phyloP scores from a whole-genome alignment of 257 asterid genomes.

The Gentiana straminea region DNA sequence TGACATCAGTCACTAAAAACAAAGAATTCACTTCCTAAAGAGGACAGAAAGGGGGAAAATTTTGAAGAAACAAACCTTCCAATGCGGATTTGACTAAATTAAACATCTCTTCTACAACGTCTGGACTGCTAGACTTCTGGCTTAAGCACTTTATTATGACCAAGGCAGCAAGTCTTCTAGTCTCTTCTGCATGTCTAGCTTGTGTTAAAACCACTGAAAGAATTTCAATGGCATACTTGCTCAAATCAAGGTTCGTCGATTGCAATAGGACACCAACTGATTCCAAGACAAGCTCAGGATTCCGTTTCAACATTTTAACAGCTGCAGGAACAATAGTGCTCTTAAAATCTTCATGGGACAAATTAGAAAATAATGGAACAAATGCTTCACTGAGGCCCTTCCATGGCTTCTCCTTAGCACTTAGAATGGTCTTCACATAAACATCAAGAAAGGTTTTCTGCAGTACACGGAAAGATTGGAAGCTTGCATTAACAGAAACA shows the following conservation, averaged over 20 bases:
- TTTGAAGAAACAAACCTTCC: slow-evolving; percentile 54
- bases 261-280: slow-evolving; percentile 69
- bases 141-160: slow-evolving; percentile 71
- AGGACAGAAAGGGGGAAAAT: background rate
- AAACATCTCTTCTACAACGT: slow-evolving; percentile 81
- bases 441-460: slow-evolving; percentile 77
- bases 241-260: slow-evolving; percentile 60
- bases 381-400: slow-evolving; percentile 75
- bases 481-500: slow-evolving; percentile 7
- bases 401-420: slow-evolving; percentile 80
- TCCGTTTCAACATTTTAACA: slow-evolving; percentile 94
- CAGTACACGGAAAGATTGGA: slow-evolving; percentile 20
- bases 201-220: slow-evolving; percentile 69
- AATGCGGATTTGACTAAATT: slow-evolving; percentile 54
- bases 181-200: slow-evolving; percentile 91
- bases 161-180: slow-evolving; percentile 69
- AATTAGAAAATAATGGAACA: slow-evolving; percentile 50
- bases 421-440: slow-evolving; percentile 66
- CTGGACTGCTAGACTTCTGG: slow-evolving; percentile 93
- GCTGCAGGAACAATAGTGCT: slow-evolving; percentile 54
- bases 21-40: too few relatives aligned
- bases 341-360: slow-evolving; percentile 85
- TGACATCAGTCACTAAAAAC: too few relatives aligned
- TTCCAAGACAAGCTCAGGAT: slow-evolving; percentile 94
- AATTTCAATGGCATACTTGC: slow-evolving; percentile 79